Conservation (phyloP, 768 basidiomycete species). For the Plicaturopsis crispa region DNA sequence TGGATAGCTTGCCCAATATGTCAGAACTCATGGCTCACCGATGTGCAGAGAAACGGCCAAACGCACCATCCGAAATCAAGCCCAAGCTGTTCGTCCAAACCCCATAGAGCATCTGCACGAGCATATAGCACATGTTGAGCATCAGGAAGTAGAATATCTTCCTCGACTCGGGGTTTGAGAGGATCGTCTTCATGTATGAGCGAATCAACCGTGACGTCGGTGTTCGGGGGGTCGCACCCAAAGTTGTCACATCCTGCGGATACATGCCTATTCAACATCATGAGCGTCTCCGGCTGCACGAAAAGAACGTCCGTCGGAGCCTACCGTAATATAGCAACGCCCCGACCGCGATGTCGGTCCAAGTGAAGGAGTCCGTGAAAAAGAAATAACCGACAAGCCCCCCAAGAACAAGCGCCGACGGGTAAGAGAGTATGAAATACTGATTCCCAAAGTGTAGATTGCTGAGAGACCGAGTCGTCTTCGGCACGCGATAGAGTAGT, state of each 20-base stretch:
- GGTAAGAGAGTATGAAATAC: conserved; percentile 53
- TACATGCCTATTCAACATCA: conserved; percentile 36
- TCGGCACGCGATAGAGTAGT: conserved; percentile 52
- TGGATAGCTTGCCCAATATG: conserved; percentile 80
- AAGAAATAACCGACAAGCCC: conserved; percentile 50
- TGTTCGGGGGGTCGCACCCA: conserved; percentile 37
- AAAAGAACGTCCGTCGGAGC: conserved; percentile 9
- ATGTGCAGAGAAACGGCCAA: conserved; percentile 2
- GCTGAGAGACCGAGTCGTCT: conserved; percentile 37
- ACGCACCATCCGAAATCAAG: conserved; percentile 89
- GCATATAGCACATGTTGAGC: conserved; percentile 93
- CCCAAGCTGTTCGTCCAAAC: conserved; percentile 97
- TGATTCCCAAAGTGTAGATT: conserved; percentile 46
- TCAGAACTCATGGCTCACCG: background rate
- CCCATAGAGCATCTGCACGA: conserved; percentile 94
- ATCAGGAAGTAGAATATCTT: conserved; percentile 96
- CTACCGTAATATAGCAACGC: conserved; percentile 59
- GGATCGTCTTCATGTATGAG: conserved; percentile 82
- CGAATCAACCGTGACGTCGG: conserved; percentile 47
- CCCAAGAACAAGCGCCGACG: conserved; percentile 38
- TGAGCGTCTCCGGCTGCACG: background rate
- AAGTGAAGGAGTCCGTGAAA: conserved; percentile 53
- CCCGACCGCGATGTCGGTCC: conserved; percentile 54
- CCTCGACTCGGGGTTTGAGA: conserved; percentile 86
- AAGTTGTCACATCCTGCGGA: conserved; percentile 35